These are phyloP conservation scores for Phoenix dactylifera DNA, from an alignment of 176 grass and related monocot genomes.

Conservation along the genomic window DNA sequence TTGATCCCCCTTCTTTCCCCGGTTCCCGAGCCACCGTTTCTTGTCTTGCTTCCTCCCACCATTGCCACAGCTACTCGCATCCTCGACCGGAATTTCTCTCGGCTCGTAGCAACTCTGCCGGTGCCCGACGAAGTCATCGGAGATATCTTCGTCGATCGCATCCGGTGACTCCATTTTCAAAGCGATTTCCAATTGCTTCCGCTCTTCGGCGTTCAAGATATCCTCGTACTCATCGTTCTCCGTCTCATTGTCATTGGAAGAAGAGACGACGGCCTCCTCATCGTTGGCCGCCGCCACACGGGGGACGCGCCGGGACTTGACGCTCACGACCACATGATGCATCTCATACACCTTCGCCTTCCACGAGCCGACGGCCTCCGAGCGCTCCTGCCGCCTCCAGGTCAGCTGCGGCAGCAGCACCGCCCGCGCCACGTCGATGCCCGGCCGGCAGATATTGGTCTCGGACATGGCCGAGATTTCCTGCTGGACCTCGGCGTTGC, in stretches of 20 bases:
- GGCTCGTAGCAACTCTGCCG: slow-evolving; percentile 5
- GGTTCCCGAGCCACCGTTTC: not conserved
- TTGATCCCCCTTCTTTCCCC: no score
- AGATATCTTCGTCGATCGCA: no score
- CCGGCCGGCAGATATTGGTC: not conserved
- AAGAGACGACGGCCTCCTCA: not conserved
- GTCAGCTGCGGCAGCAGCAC: slow-evolving; percentile 1
- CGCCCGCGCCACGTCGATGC: slow-evolving; percentile 3
- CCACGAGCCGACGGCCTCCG: slow-evolving; percentile 6
- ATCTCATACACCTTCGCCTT: slow-evolving; percentile 16
- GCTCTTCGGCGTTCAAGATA: no score
- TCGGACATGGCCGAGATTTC: slow-evolving; percentile 1
- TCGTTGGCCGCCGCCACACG: not conserved
- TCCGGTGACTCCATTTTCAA: no score
- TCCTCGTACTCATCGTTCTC: not conserved
- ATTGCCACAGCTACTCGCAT: not conserved
- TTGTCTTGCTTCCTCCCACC: not conserved
- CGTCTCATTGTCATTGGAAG: not conserved
- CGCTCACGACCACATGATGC: slow-evolving; percentile 3
- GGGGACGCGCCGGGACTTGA: not conserved
- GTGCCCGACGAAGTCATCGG: no score
- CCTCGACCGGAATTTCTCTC: not conserved
- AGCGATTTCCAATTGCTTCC: no score
- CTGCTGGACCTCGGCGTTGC: no score
- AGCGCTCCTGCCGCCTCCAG: slow-evolving; percentile 8